Evolutionary conservation across 1,139 yeast genomes (phyloP), one percentile per base, ranked within the genome.

Genomic region (Kodamaea fungicola): DNA sequence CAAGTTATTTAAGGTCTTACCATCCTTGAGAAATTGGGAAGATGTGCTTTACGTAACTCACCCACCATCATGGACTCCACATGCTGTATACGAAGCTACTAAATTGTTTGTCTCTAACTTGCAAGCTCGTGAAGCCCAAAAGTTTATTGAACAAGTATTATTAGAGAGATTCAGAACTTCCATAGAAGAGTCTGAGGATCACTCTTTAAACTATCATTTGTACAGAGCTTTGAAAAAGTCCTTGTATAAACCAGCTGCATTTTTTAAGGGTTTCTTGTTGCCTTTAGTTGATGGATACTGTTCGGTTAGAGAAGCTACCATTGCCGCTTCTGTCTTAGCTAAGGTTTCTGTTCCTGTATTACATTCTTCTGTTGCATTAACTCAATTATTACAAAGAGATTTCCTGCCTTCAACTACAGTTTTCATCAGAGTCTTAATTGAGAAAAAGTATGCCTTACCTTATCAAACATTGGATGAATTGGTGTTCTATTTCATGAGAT

Each of bases 51-150:
- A 81, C 53, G 97, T 92, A 22, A 90, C 98, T 2, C 80, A 87
- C 50, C 98, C 98, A 8, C 88, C 80, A 43, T 67, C 72, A 23
- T 92, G 99, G 99, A 86, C 97, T 6, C 92, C 97, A n/a, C 94
- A 90, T 56, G 96, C 95, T 2, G 82, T 85, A 2, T 92, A 84
- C 56, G 97, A 94, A 60, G 98, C 97, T 3, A 88, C 98, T 8
- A 87, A 89, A 59, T 67, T 92, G 34, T 90, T 94, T 61, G 95
- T 92, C 2, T 89, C 97, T 10, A 89, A 88, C 52, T 74, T 92
- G 57, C 80, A 80, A 41, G 86, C 97, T 8, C 77, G 78, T 46
- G 95, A 92, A 61, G 92, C 97, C 4, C 96, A 89, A 59, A 81
- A 78, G 51, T 92, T 88, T 56, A 79, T 92, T 38, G 82, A 77